These are phyloP conservation scores for Phaeosphaeriaceae sp. DNA, from an alignment of 2,329 filamentous ascomycete species.

Conservation along the genomic window DNA sequence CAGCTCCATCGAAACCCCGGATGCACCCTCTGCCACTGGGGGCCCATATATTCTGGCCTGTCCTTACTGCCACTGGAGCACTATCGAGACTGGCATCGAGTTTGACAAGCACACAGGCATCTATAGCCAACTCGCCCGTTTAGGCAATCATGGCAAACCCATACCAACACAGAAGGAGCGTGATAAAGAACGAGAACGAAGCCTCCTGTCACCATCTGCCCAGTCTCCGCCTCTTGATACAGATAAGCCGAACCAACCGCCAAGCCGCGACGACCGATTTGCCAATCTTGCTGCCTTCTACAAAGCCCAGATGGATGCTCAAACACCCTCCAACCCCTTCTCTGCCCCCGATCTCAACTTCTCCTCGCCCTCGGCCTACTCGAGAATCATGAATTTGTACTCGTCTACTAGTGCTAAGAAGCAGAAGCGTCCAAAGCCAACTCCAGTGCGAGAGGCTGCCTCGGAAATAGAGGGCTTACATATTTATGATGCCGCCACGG, in stretches of 20 bases:
- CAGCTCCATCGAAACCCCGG: slow-evolving; percentile 67
- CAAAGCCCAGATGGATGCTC: slow-evolving; percentile 71
- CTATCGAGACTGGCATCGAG: slow-evolving; percentile 84
- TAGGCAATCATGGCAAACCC: slow-evolving; percentile 60
- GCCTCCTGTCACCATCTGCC: slow-evolving; percentile 23
- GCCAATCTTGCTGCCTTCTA: slow-evolving; percentile 80
- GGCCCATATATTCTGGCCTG: slow-evolving; percentile 82
- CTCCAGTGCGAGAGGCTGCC: slow-evolving; percentile 81
- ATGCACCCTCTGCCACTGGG: slow-evolving; percentile 30
- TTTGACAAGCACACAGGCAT: slow-evolving; percentile 91
- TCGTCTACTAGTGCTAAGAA: slow-evolving; percentile 62
- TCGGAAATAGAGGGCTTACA: slow-evolving; percentile 74
- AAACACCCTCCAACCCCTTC: slow-evolving; percentile 58
- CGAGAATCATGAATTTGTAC: slow-evolving; percentile 91
- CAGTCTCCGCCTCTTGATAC: slow-evolving; percentile 17
- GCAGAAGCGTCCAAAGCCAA: slow-evolving; percentile 67
- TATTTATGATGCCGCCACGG: slow-evolving; percentile 63
- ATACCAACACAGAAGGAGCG: slow-evolving; percentile 50
- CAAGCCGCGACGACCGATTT: slow-evolving; percentile 74
- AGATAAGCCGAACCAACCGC: slow-evolving; percentile 22
- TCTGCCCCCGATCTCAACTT: slow-evolving; percentile 58
- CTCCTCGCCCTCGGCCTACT: slow-evolving; percentile 79
- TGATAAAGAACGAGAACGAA: slow-evolving; percentile 46
- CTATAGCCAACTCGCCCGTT: slow-evolving; percentile 75
- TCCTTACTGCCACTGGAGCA: slow-evolving; percentile 92